Evolutionary conservation across 495 filamentous ascomycete genomes (phyloP).

Genomic region (Geopyxis carbonaria): DNA sequence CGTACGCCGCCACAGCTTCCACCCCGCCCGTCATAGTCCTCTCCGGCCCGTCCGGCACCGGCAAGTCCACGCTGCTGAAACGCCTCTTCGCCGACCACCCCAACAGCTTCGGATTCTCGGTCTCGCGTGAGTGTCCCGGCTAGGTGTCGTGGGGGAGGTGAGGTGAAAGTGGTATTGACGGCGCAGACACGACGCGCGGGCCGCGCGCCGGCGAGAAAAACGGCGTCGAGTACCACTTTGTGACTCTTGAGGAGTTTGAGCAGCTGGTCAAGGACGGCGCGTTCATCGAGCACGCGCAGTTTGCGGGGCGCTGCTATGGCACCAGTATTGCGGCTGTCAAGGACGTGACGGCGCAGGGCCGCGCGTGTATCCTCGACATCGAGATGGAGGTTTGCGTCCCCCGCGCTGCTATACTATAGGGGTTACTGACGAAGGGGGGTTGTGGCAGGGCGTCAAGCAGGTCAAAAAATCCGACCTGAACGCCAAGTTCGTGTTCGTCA

Average conservation of each 20-base stretch:
- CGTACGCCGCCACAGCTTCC: no score
- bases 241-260: slow-evolving; percentile 47
- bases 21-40: slow-evolving; percentile 53
- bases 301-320: slow-evolving; percentile 78
- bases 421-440: no score
- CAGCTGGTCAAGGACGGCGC: slow-evolving; percentile 48
- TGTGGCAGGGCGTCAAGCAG: slow-evolving; percentile 86
- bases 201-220: slow-evolving; percentile 62
- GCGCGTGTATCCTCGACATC: slow-evolving; percentile 62
- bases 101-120: slow-evolving; percentile 57
- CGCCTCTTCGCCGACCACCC: slow-evolving; percentile 51
- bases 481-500: slow-evolving; percentile 72
- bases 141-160: background rate
- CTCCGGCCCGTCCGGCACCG: slow-evolving; percentile 70
- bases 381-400: slow-evolving; percentile 33
- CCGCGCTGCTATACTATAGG: background rate
- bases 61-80: slow-evolving; percentile 73
- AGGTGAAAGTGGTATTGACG: background rate
- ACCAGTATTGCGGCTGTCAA: slow-evolving; percentile 62
- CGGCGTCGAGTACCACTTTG: slow-evolving; percentile 70
- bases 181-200: slow-evolving; percentile 51
- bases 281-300: slow-evolving; percentile 80
- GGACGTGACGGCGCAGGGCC: slow-evolving; percentile 50
- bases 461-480: slow-evolving; percentile 59
- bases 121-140: slow-evolving; percentile 35